Evolutionary conservation across 441 rosid genomes (phyloP), one percentile per base, ranked within the genome.

Genomic region (Gossypium gossypioides): DNA sequence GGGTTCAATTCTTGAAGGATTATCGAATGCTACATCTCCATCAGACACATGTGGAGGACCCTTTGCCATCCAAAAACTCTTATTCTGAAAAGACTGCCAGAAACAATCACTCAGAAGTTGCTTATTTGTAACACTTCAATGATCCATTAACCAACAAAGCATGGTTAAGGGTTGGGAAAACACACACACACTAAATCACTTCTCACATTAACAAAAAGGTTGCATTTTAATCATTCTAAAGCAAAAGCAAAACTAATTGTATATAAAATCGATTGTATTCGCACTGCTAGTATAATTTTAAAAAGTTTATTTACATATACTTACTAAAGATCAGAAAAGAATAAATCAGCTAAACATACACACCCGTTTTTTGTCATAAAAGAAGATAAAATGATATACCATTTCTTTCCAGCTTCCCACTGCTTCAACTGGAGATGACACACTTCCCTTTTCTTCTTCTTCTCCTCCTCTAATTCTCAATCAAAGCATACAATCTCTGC

Each of bases 61-160:
- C 80, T 85, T 87, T 19, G 81, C 64, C 81, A 81, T 77, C 91
- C 91, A 87, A 61, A 86, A 83, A 25, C 84, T 73, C 72, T 87
- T 89, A 74, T 82, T 84, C 79, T 87, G 87, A 75, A 82, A 84
- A 77, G 86, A 82, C 83, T 80, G 78, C 18, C 44, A 71, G 55
- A 75, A 77, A 68, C 15, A 56, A 44, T 44, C 51, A 18, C 22
- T 64, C 25, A 40, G 71, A 76, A 69, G 58, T 57, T 58, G 71
- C 66, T 46, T 50, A 22, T 2, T 67, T 58, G 12, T 57, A 19
- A 72, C 2, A 44, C n/a, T 16, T 9, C 60, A 22, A 2, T 1
- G 7, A 72, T 57, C 51, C 60, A 64, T 56, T 22, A 22, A 76
- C 74, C 34, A 13, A 54, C 13, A 40, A 42, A 66, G 50, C 4